Base-by-base conservation (phyloP, 441 rosid genomes). In the Hura crepitans region DNA sequence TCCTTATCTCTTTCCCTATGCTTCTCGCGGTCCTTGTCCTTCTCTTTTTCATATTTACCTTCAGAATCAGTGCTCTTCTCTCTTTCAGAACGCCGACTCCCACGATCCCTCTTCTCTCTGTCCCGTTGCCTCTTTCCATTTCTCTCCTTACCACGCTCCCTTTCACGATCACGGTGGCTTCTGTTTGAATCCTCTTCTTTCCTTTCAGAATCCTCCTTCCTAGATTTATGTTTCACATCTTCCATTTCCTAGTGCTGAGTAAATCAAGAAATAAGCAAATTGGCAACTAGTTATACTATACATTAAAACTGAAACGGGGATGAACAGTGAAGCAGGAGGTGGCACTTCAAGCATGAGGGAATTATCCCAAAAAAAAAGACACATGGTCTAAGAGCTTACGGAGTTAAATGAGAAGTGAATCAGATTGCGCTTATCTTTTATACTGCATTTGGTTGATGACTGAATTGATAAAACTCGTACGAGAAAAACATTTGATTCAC, bases 151-250 rank as follows among this genome's bases (percentile, higher is more conserved):
- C 73, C 78, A 35, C 74, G 62, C 56, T 81, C 83, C 79, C 75
- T 81, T 28, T 81, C 89, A 55, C 80, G 83, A 8, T 80, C 88
- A 31, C 87, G 85, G 39, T 78, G 85, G 50, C 71, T 85, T 66
- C 77, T 82, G 74, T 83, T 84, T 1, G 79, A 78, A 62, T 71
- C 79, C 35, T 74, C 84, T 28, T 79, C 89, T 82, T 80, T 84
- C 77, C 66, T 79, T 20, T 74, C 82, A 6, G 68, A 77, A 47
- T 83, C 84, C 51, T 76, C 81, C 72, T 59, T 75, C 66, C 74
- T 46, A 59, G 80, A 81, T 67, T 75, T 83, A 74, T 51, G 79
- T 50, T 84, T 84, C 30, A n/a, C 72, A 10, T 81, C 83, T 23
- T 76, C 85, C 87, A 84, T 81, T 43, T 23, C 31, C 45, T 70